Evolutionary conservation across 164 flowering plant species (phyloP).

Genomic region (Macadamia tetraphylla): DNA sequence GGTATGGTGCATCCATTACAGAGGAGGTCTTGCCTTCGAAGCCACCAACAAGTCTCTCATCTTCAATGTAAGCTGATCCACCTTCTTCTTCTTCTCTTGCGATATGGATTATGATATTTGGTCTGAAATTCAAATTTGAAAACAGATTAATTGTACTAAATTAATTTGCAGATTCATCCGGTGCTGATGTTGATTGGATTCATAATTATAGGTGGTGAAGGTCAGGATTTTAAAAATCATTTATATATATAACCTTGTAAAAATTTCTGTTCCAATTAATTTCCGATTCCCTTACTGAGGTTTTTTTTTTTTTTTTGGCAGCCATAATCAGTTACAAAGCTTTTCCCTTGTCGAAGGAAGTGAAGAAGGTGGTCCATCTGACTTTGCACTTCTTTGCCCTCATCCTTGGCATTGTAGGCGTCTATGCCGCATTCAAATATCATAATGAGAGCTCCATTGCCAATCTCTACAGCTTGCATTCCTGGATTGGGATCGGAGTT

Average conservation of each 20-base stretch:
- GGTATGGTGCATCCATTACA: conserved; percentile 71
- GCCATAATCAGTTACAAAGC: conserved; percentile 83
- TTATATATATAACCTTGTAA: background rate
- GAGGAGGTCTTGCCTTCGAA: conserved; percentile 84
- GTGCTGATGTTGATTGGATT: conserved; percentile 89
- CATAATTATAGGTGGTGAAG: conserved; percentile 90
- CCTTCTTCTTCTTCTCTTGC: background rate
- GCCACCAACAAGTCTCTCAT: conserved; percentile 67
- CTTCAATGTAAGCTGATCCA: conserved; percentile 54
- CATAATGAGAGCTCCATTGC: conserved; percentile 83
- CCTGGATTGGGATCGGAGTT: conserved; percentile 84
- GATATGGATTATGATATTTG: too few relatives aligned
- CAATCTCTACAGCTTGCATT: conserved; percentile 89
- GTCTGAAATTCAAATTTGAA: too few relatives aligned
- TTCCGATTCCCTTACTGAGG: background rate
- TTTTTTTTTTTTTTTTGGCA: conserved; percentile 25
- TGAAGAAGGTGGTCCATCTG: conserved; percentile 76
- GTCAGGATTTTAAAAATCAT: conserved; percentile 27
- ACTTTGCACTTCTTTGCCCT: conserved; percentile 71
- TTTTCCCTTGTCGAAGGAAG: conserved; percentile 56
- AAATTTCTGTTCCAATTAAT: background rate
- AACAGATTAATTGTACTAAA: too few relatives aligned
- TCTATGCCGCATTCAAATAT: conserved; percentile 70
- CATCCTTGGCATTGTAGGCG: conserved; percentile 68
- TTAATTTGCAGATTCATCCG: conserved; percentile 72